These are phyloP conservation scores for Fragaria ananassa DNA, from an alignment of 306 rosid species.

Conservation along the genomic window DNA sequence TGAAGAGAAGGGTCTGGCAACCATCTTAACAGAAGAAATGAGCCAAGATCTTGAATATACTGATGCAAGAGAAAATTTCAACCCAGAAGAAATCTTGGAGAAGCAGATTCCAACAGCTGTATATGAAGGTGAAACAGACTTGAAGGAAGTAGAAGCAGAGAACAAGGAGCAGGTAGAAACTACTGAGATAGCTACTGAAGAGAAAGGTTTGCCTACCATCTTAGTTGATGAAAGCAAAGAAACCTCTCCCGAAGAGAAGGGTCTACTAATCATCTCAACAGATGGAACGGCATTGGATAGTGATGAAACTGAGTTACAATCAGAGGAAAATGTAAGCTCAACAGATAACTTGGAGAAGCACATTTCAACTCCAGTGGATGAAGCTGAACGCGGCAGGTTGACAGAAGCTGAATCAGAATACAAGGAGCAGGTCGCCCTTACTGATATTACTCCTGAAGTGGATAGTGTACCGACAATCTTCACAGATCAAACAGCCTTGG, in stretches of 20 bases:
- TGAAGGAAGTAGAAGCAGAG: conserved; percentile 22
- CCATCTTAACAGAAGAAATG: neutral
- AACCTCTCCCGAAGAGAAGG: conserved; percentile 12
- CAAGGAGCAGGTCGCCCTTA: neutral
- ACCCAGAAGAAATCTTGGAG: conserved; percentile 11
- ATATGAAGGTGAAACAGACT: conserved; percentile 8
- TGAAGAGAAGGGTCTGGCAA: conserved; percentile 18
- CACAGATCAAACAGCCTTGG: neutral
- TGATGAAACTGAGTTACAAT: neutral
- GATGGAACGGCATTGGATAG: neutral
- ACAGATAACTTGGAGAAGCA: conserved; percentile 11
- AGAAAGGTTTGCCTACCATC: neutral
- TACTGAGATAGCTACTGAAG: neutral
- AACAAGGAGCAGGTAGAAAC: neutral
- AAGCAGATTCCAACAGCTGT: conserved; percentile 1
- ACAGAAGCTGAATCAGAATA: neutral
- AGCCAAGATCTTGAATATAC: neutral
- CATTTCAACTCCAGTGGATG: neutral
- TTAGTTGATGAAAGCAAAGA: neutral
- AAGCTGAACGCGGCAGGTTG: neutral
- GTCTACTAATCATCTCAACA: neutral
- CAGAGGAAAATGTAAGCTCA: neutral
- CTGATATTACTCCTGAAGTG: neutral
- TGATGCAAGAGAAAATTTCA: neutral
- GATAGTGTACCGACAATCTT: neutral